Evolutionary conservation across 176 grass and related monocot genomes (phyloP).

Genomic region (Cenchrus purpureus): DNA sequence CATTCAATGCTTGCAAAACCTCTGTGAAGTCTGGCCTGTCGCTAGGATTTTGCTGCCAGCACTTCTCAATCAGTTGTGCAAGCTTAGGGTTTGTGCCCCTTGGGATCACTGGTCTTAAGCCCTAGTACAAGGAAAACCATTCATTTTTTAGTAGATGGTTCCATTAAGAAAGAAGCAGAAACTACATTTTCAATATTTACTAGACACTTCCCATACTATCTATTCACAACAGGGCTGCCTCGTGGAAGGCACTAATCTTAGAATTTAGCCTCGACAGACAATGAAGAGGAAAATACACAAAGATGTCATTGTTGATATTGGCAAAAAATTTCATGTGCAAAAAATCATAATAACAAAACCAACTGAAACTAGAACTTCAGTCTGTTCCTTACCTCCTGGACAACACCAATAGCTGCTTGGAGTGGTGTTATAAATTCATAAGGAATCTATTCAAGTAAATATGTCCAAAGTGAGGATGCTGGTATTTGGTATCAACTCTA

Average conservation of each 20-base stretch:
- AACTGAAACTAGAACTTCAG: not conserved
- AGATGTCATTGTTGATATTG: not conserved
- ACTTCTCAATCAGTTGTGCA: slow-evolving; percentile 55
- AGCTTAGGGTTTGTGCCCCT: slow-evolving; percentile 63
- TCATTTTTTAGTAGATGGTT: not conserved
- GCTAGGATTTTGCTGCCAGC: slow-evolving; percentile 67
- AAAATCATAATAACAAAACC: not conserved
- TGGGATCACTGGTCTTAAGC: slow-evolving; percentile 67
- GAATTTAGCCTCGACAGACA: not conserved
- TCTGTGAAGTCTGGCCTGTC: slow-evolving; percentile 66
- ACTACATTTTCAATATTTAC: not conserved
- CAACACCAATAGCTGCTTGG: slow-evolving; percentile 82
- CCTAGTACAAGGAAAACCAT: slow-evolving; percentile 16
- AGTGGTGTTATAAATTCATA: slow-evolving; percentile 77
- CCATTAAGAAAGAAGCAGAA: not conserved
- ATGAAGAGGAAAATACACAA: not conserved
- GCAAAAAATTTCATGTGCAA: not conserved
- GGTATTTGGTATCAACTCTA: not conserved
- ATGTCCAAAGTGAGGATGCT: not conserved
- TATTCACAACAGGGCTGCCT: not conserved
- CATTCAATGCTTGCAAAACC: slow-evolving; percentile 56
- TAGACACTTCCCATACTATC: not conserved
- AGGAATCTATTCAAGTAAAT: slow-evolving; percentile 57
- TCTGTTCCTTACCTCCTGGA: slow-evolving; percentile 61
- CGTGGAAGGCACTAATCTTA: not conserved